Conservation (phyloP, 805 yeast species). For the Wickerhamiella alocasiicola region DNA sequence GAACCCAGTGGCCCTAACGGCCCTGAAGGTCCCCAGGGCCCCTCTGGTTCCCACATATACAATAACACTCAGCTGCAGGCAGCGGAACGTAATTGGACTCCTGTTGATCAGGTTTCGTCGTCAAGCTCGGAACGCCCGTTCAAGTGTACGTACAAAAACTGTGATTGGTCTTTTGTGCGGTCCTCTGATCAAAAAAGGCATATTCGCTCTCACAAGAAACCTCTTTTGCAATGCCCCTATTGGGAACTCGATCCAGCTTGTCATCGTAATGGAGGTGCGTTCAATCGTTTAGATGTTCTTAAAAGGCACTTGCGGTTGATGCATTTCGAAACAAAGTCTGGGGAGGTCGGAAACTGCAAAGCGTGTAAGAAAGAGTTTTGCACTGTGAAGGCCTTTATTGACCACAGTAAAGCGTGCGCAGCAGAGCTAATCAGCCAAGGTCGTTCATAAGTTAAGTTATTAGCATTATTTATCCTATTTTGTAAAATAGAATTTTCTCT, state of each 20-base stretch:
- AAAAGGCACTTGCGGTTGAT: constrained; percentile 61
- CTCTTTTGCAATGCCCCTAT: constrained; percentile 60
- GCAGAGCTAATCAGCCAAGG: constrained; percentile 9
- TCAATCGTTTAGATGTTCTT: constrained; percentile 59
- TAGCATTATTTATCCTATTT: too few relatives aligned
- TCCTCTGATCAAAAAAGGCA: constrained; percentile 61
- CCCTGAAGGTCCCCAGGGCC: constrained; percentile 4
- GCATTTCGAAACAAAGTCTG: constrained; percentile 41
- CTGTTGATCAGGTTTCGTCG: neutral
- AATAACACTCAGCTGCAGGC: neutral
- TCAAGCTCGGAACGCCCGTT: constrained; percentile 16
- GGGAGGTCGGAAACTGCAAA: constrained; percentile 58
- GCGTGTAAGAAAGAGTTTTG: constrained; percentile 48
- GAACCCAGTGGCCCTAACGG: constrained; percentile 3
- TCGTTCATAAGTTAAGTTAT: too few relatives aligned
- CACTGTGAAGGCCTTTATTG: constrained; percentile 43
- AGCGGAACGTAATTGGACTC: neutral
- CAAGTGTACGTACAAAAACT: constrained; percentile 31
- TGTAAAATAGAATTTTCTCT: too few relatives aligned
- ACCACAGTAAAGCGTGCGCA: constrained; percentile 57
- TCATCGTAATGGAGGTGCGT: constrained; percentile 66
- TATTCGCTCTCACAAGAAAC: constrained; percentile 50
- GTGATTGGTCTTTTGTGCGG: constrained; percentile 61
- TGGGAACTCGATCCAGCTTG: constrained; percentile 59
- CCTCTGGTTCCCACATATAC: neutral